Conservation (phyloP, 1,284 basidiomycete species). For the Marasmius oreades region DNA sequence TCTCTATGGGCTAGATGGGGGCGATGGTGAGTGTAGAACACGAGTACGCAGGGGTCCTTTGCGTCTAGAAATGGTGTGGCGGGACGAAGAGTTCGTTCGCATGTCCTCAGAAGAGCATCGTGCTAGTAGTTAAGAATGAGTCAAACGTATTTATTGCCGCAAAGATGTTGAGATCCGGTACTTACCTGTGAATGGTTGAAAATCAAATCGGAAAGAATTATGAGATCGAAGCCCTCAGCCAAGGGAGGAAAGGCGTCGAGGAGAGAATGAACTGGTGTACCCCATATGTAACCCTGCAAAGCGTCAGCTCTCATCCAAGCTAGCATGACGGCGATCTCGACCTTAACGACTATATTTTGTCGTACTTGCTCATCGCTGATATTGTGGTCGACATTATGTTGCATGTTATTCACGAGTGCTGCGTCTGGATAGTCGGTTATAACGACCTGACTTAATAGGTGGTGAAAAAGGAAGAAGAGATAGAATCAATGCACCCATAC, state of each 20-base stretch:
- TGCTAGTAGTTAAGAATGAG: conserved; percentile 51
- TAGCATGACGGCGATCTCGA: conserved; percentile 23
- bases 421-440: conserved; percentile 93
- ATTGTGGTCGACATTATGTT: conserved; percentile 67
- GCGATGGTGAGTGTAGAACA: conserved; percentile 92
- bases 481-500: conserved; percentile 30
- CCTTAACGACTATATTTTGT: conserved; percentile 44
- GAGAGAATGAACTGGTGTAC: conserved; percentile 58
- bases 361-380: conserved; percentile 28
- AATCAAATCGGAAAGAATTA: conserved; percentile 90
- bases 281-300: conserved; percentile 87
- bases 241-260: conserved; percentile 34
- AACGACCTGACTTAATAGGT: conserved; percentile 50
- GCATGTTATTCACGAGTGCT: conserved; percentile 76
- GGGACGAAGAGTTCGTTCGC: conserved; percentile 40
- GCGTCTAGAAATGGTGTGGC: conserved; percentile 11
- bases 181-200: conserved; percentile 83
- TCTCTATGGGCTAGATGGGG: conserved; percentile 84
- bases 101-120: conserved; percentile 77
- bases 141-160: background rate
- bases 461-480: background rate
- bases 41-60: conserved; percentile 60
- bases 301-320: background rate
- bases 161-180: background rate
- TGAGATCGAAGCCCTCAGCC: conserved; percentile 60